phyloP scores from a whole-genome alignment of 2,329 filamentous ascomycete genomes.

The Allantophomopsis lycopodina region DNA sequence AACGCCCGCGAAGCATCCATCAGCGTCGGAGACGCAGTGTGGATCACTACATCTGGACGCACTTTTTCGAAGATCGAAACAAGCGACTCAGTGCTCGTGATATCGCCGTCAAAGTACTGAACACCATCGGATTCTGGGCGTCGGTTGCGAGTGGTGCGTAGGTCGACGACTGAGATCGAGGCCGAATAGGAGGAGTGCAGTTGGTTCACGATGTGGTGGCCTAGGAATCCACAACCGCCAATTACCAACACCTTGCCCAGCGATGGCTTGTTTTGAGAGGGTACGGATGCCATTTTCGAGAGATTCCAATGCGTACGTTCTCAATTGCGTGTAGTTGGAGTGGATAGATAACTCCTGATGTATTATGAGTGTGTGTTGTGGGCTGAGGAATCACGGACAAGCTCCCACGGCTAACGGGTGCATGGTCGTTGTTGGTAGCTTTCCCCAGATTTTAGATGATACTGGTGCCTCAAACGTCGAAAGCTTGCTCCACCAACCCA shows the following conservation, averaged over 20 bases:
- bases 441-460: too few species aligned
- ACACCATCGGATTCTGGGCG: conserved; percentile 38
- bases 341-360: too few species aligned
- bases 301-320: too few species aligned
- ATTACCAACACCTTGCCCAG: conserved; percentile 66
- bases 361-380: too few species aligned
- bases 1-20: conserved; percentile 40
- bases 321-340: too few species aligned
- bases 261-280: conserved; percentile 5
- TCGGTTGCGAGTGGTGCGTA: conserved; percentile 58
- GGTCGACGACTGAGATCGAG: conserved; percentile 57
- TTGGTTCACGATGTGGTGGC: conserved; percentile 68
- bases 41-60: conserved; percentile 73
- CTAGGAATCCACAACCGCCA: conserved; percentile 74
- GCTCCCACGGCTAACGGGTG: too few species aligned
- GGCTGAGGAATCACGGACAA: too few species aligned
- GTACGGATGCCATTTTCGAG: conserved; percentile 6
- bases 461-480: too few species aligned
- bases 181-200: conserved; percentile 44
- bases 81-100: conserved; percentile 52
- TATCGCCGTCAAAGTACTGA: conserved; percentile 63
- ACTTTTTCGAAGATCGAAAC: conserved; percentile 48
- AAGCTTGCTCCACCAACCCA: too few species aligned
- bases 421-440: too few species aligned
- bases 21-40: conserved; percentile 66